These are phyloP conservation scores for Acrocalymma vagum DNA, from an alignment of 2,329 filamentous ascomycete genomes.

Conservation along the genomic window DNA sequence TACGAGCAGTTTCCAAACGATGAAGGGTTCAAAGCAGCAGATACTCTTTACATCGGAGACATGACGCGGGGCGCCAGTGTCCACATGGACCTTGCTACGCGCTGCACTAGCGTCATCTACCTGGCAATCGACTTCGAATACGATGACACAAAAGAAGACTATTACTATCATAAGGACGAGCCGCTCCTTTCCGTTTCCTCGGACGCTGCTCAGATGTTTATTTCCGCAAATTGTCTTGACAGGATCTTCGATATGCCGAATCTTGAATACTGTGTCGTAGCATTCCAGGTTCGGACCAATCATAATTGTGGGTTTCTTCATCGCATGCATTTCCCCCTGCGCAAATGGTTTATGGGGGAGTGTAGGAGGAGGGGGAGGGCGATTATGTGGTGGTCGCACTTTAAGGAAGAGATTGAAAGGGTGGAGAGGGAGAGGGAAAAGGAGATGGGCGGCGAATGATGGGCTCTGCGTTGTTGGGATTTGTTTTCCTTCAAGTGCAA, in stretches of 20 bases:
- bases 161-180: no score
- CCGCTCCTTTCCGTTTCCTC: no score
- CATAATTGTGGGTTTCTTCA: background rate
- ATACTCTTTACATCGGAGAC: background rate
- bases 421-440: no score
- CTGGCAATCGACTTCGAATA: background rate
- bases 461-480: no score
- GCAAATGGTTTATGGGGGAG: background rate
- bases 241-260: background rate
- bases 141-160: background rate
- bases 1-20: no score
- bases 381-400: no score
- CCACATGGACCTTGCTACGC: background rate
- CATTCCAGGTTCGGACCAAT: background rate
- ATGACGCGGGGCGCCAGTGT: background rate
- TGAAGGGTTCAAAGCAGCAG: conserved; percentile 2
- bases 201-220: no score
- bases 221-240: background rate
- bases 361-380: background rate
- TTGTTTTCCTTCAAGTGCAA: no score
- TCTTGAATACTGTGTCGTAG: background rate
- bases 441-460: no score
- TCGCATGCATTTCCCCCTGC: background rate
- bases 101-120: background rate
- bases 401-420: no score